These are phyloP conservation scores for Penicillium odoratum DNA, from an alignment of 495 filamentous ascomycete species.

Conservation along the genomic window DNA sequence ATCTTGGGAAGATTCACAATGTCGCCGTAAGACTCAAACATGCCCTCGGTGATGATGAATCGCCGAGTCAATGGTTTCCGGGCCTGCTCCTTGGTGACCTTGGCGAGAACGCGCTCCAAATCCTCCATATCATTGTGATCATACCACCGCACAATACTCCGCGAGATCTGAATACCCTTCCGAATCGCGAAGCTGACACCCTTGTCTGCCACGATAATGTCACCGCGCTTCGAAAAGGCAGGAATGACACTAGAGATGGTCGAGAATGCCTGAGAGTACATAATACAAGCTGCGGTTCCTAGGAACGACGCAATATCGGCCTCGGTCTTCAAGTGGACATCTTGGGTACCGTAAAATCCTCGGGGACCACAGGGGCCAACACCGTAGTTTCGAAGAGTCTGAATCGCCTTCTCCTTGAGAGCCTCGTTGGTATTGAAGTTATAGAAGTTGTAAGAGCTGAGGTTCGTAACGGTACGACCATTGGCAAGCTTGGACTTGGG, in stretches of 20 bases:
- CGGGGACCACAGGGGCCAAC: constrained; percentile 96
- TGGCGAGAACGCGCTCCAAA: constrained; percentile 79
- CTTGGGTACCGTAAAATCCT: constrained; percentile 97
- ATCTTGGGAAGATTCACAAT: constrained; percentile 81
- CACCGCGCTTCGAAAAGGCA: constrained; percentile 92
- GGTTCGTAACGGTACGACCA: constrained; percentile 86
- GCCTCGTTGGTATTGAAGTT: constrained; percentile 91
- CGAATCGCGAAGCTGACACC: constrained; percentile 92
- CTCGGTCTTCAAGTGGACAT: constrained; percentile 97
- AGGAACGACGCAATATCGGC: constrained; percentile 88
- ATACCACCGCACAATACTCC: constrained; percentile 89
- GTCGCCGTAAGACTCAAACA: constrained; percentile 91
- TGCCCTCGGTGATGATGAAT: constrained; percentile 94
- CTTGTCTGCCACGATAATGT: constrained; percentile 97
- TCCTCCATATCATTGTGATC: constrained; percentile 97
- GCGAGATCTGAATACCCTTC: constrained; percentile 88
- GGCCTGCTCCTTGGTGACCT: constrained; percentile 82
- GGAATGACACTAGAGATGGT: constrained; percentile 94
- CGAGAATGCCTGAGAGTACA: constrained; percentile 93
- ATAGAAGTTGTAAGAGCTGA: constrained; percentile 94
- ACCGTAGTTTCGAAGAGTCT: constrained; percentile 90
- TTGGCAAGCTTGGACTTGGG: constrained; percentile 86
- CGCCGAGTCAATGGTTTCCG: constrained; percentile 85
- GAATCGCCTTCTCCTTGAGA: constrained; percentile 91
- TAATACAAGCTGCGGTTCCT: constrained; percentile 82